A percentile compares a stretch with the other conserved stretches of the same genome.
These are phyloP conservation scores for Colletotrichum tropicicola DNA, from an alignment of 2,329 filamentous ascomycete genomes.

Conservation along the genomic window DNA sequence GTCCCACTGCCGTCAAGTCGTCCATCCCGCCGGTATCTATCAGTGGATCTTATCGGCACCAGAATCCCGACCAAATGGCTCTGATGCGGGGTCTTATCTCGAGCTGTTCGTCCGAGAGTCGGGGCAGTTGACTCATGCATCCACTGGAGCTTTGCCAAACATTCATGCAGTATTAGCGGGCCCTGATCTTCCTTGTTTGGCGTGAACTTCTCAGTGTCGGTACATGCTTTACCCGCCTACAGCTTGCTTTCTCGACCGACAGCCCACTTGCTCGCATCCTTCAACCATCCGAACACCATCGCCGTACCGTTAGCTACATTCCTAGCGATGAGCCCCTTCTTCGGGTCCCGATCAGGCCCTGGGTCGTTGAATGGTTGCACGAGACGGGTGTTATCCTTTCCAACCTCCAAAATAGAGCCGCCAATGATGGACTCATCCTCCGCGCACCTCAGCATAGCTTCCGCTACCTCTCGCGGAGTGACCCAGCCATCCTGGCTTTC, in stretches of 20 bases:
- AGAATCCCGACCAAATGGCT: too few relatives aligned
- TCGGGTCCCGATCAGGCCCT: constrained; percentile 42
- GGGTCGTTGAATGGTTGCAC: constrained; percentile 48
- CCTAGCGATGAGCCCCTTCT: constrained; percentile 39
- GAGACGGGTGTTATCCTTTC: constrained; percentile 38
- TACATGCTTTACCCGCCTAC: background rate
- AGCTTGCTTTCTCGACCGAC: background rate
- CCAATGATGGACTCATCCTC: constrained; percentile 43
- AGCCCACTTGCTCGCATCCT: constrained; percentile 36
- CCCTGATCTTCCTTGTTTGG: too few relatives aligned
- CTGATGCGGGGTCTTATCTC: too few relatives aligned
- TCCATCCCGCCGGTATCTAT: too few relatives aligned
- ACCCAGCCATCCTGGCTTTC: constrained; percentile 48
- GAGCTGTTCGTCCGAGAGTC: too few relatives aligned
- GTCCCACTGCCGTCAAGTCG: too few relatives aligned
- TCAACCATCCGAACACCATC: constrained; percentile 38
- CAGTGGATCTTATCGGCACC: too few relatives aligned
- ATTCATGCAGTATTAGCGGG: too few relatives aligned
- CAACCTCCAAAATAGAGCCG: constrained; percentile 53
- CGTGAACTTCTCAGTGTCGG: too few relatives aligned
- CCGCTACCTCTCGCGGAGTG: constrained; percentile 50
- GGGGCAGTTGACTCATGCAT: too few relatives aligned
- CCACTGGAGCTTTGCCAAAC: too few relatives aligned
- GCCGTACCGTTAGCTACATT: constrained; percentile 37
- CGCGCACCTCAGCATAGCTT: constrained; percentile 51